Base-by-base conservation (phyloP, 2,329 filamentous ascomycete genomes). In the Leptoxyphium fumago region DNA sequence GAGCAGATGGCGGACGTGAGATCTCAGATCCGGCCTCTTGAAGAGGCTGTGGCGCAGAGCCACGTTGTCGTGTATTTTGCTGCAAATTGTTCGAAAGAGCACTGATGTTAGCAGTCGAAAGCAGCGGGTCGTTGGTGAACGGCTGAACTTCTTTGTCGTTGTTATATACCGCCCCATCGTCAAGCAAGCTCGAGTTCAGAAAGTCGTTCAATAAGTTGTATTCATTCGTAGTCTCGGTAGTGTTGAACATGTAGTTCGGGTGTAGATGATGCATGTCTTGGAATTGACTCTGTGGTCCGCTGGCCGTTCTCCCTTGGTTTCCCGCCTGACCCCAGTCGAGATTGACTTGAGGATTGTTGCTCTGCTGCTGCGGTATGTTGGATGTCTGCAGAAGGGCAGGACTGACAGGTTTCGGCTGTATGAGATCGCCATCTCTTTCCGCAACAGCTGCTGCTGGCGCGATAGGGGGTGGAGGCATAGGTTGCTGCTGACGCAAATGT, bases 181-280 rank as follows among this genome's bases (percentile, higher is more conserved):
- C 88, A 51, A 95, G 74, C 44, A 95, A 69, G 60, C 85, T 94
- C 53, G 80, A 93, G 63, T 88, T 91, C 48, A 98, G 74, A 61
- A 96, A 96, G 64, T 98, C 89, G 69, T 93, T 94, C 59, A 98
- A 77, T 42, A 96, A 70, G 61, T 95, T 94, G 64, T 94, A 95
- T 69, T 98, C 91, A 66, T 91, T 91, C 48, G 84, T 88, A 55
- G 95, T 84, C 65, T 98, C 91, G 50, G 87, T 84, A n/a, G 79
- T 78, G 61, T 82, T 82, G 67, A 95, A 93, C 82, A 94, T 88
- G 69, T 91, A 96, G 59, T 84, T 91, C 46, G 85, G 83, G 66
- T 95, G 86, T 59, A 88, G 86, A 61, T 80, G 85, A 67, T 91
- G 86, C 80, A 95, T 91, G 64, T 95, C 87, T 70, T 93, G 82